Percentiles rank a stretch among this genome's conserved stretches.
Conservation (phyloP, 345 rosid genomes). For the Syzygium oleosum region DNA sequence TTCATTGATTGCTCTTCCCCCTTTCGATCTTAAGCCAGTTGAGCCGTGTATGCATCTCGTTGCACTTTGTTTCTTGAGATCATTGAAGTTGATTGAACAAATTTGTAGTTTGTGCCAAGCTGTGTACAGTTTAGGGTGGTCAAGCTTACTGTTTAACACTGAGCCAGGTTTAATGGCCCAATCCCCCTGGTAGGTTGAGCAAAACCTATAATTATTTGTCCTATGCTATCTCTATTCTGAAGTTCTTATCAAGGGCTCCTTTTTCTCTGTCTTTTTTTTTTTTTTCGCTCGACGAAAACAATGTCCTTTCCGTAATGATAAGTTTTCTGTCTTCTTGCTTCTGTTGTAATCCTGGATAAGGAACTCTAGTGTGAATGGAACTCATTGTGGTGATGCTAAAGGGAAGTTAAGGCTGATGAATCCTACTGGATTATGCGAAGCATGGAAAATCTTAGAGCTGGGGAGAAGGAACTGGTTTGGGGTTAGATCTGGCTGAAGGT, state of each 20-base stretch:
- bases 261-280: not conserved
- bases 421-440: not conserved
- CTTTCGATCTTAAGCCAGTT: not conserved
- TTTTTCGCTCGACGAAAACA: not conserved
- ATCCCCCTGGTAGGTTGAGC: not conserved
- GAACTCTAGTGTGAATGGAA: not conserved
- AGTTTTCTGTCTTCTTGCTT: not conserved
- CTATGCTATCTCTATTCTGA: not conserved
- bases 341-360: not conserved
- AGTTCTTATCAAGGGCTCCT: not conserved
- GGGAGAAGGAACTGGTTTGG: not conserved
- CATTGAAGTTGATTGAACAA: not conserved
- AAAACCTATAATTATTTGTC: not conserved
- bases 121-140: not conserved
- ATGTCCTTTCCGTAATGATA: not conserved
- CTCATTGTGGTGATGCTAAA: not conserved
- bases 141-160: not conserved
- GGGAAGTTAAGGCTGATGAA: not conserved
- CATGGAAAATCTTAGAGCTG: not conserved
- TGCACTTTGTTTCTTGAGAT: not conserved
- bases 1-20: not conserved
- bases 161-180: not conserved
- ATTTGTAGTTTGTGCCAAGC: not conserved
- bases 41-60: not conserved
- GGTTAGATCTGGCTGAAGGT: not conserved